Base-by-base conservation (phyloP, 2,329 filamentous ascomycete genomes). In the Talaromyces sp. region DNA sequence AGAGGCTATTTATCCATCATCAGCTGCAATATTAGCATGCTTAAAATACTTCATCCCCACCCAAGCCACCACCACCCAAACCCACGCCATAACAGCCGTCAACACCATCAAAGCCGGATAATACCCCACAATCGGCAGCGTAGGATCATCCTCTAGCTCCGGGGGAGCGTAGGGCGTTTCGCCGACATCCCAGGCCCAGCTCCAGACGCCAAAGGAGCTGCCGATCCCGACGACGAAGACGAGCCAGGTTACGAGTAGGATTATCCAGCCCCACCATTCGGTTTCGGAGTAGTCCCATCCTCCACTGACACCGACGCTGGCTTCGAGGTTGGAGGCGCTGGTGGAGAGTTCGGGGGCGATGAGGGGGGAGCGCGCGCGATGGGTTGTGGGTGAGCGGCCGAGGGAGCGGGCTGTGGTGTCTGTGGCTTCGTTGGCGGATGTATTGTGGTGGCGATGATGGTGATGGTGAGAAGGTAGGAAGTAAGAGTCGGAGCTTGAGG, bases 21-120 rank as follows among this genome's bases (percentile, higher is more conserved):
- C 85, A 22, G 83, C 84, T 54, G 84, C 91, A 74, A 98, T 96
- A 81, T 97, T 97, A 38, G 95, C 94, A 82, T 99, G 95, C 71
- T 93, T 88, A 75, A 99, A 99, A 78, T 98, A 98, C 77, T 99
- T 99, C 94, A 99, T 98, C 27, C 95, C 95, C 58, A 98, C 90
- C 95, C 95, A 99, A 11, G 96, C 95, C 65, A 96, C 89, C 13
- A 97, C 88, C 19, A 98, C 95, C 95, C 95, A 99, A 5, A 98
- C 92, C 95, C 95, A 99, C 19, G 93, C 93, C 91, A 99, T 97
- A 31, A 99, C 91, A 58, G 89, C 89, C 3, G 94, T 97, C 70
- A 98, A 82, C 66, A 98, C 95, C 69, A 98, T 91, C 73, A 99
- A 81, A 11, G 93, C 92, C 27, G 95, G 95, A 79, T 99, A 99